Conservation (phyloP, 495 filamentous ascomycete genomes). For the Melanomma pulvis-pyrius region DNA sequence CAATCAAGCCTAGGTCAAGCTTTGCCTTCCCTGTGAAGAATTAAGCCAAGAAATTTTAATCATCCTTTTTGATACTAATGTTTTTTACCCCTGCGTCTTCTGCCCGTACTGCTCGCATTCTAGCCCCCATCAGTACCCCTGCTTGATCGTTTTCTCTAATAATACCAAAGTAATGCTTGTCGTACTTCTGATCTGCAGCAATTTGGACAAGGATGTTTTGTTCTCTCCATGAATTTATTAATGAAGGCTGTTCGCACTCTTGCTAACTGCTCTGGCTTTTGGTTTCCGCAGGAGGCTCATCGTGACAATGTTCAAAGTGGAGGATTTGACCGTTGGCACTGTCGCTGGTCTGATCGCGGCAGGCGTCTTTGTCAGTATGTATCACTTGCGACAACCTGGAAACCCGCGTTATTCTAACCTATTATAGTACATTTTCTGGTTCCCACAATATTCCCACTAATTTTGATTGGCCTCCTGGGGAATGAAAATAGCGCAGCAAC, state of each 20-base stretch:
- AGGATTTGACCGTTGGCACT: constrained; percentile 4
- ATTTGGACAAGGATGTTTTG: neutral
- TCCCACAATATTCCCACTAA: neutral
- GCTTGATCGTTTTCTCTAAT: neutral
- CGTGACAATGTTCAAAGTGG: neutral
- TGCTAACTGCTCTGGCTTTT: neutral
- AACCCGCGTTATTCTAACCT: neutral
- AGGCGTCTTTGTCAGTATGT: constrained; percentile 15
- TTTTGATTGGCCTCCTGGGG: constrained; percentile 4
- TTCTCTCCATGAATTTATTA: neutral
- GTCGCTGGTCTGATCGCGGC: constrained; percentile 18
- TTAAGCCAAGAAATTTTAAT: neutral
- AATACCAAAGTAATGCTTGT: neutral
- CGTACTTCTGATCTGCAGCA: neutral
- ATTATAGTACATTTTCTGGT: neutral
- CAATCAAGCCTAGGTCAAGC: neutral
- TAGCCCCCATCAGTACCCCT: neutral
- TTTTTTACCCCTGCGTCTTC: neutral
- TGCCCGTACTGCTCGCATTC: neutral
- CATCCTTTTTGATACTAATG: neutral
- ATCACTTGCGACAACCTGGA: neutral
- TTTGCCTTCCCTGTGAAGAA: neutral
- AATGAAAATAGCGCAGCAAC: constrained; percentile 16
- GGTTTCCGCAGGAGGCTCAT: neutral
- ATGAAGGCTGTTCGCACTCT: neutral